These are phyloP conservation scores for Chenopodium berlandieri DNA, from an alignment of 148 eudicot species.

Conservation along the genomic window DNA sequence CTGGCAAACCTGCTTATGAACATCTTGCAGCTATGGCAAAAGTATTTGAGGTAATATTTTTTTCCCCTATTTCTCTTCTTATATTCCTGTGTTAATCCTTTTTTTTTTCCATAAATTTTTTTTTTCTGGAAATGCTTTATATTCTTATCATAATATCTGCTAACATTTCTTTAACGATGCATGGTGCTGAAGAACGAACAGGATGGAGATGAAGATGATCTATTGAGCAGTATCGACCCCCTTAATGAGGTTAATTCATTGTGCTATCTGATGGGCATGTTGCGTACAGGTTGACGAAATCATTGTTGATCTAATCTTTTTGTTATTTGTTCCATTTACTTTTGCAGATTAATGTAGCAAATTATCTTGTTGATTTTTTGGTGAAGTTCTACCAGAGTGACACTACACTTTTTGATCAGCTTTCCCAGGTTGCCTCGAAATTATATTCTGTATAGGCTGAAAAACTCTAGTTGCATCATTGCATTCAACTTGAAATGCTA, in stretches of 20 bases:
- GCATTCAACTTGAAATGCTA: not conserved
- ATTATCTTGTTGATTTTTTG: conserved; percentile 64
- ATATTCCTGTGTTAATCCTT: not conserved
- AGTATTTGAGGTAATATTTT: conserved; percentile 40
- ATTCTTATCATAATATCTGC: not conserved
- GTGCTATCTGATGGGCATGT: not conserved
- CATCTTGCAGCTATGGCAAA: conserved; percentile 87
- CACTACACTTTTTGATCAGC: conserved; percentile 56
- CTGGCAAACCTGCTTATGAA: conserved; percentile 50
- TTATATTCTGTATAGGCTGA: not conserved
- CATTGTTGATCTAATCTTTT: conserved; percentile 1
- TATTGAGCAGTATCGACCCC: conserved; percentile 66
- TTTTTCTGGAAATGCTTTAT: not conserved
- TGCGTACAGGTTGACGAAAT: not conserved
- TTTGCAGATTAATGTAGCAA: conserved; percentile 79
- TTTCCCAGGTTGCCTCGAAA: conserved; percentile 57
- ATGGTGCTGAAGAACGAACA: conserved; percentile 51
- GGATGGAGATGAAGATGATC: conserved; percentile 67
- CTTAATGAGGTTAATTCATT: conserved; percentile 63
- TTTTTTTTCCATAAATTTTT: not conserved
- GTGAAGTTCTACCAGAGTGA: conserved; percentile 65
- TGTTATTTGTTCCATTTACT: conserved; percentile 4
- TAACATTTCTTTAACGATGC: not conserved
- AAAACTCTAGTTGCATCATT: not conserved
- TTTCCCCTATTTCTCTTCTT: not conserved